Percentiles rank a stretch among this genome's conserved stretches.
Evolutionary conservation across 2,329 filamentous ascomycete species (phyloP).

Genomic region (Scolecobasidium constrictum): DNA sequence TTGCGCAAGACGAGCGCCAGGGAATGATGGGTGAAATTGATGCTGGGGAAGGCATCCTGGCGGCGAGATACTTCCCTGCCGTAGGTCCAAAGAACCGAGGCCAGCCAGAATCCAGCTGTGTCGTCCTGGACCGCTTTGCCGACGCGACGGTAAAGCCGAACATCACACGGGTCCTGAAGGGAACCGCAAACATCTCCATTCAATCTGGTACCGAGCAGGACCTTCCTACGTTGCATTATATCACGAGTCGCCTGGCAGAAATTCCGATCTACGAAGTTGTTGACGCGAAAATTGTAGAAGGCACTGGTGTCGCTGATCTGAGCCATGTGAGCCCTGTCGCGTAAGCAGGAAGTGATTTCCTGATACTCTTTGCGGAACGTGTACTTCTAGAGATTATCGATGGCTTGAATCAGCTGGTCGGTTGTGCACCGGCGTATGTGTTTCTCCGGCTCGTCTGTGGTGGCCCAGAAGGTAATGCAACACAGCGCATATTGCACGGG

Average conservation of each 20-base stretch:
- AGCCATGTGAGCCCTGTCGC: constrained; percentile 1
- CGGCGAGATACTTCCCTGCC: constrained; percentile 47
- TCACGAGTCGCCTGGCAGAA: constrained; percentile 40
- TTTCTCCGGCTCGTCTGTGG: too few relatives aligned
- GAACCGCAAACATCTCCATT: constrained; percentile 37
- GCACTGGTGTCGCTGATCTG: constrained; percentile 41
- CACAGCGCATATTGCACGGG: too few relatives aligned
- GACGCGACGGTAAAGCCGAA: constrained; percentile 25
- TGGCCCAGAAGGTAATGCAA: too few relatives aligned
- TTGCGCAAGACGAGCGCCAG: constrained; percentile 6
- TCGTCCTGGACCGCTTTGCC: constrained; percentile 20
- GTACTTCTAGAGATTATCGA: too few relatives aligned
- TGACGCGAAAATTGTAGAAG: constrained; percentile 44
- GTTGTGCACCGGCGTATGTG: too few relatives aligned
- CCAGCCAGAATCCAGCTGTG: constrained; percentile 44
- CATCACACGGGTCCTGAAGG: constrained; percentile 23
- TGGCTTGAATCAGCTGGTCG: too few relatives aligned
- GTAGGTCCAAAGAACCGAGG: constrained; percentile 36
- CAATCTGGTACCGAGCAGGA: constrained; percentile 40
- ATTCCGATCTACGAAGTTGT: constrained; percentile 48
- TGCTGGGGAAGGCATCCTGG: constrained; percentile 38
- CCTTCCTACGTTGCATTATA: constrained; percentile 50
- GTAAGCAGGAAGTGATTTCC: too few relatives aligned
- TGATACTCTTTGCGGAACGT: too few relatives aligned
- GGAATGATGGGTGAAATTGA: neutral